These are phyloP conservation scores for Verticillium nubilum DNA, from an alignment of 2,329 filamentous ascomycete genomes.

Conservation along the genomic window DNA sequence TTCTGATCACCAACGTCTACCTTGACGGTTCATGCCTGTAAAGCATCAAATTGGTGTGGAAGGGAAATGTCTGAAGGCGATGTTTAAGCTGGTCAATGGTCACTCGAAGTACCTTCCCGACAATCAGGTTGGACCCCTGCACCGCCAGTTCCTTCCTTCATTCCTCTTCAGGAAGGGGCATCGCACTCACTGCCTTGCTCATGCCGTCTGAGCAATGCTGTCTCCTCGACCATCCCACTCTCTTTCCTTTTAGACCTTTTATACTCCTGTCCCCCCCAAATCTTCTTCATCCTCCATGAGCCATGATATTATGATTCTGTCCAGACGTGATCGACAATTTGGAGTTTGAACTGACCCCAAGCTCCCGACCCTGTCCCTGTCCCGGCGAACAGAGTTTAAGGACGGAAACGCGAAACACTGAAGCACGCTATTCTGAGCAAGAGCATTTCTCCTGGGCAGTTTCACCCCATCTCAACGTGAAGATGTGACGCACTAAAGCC, in stretches of 20 bases:
- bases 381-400: not conserved
- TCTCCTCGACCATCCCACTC: not conserved
- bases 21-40: no score
- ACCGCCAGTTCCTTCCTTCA: not conserved
- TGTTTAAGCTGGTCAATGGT: no score
- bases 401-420: conserved; percentile 5
- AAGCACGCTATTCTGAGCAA: not conserved
- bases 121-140: not conserved
- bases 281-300: not conserved
- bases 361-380: not conserved
- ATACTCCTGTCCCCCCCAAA: not conserved
- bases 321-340: no score
- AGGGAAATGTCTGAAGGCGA: no score
- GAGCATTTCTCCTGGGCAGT: conserved; percentile 5
- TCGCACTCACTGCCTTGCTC: not conserved
- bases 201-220: not conserved
- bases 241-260: not conserved
- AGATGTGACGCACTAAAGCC: not conserved
- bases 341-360: not conserved
- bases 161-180: not conserved
- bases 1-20: no score
- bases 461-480: conserved; percentile 7
- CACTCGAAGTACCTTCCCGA: not conserved
- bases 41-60: no score
- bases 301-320: no score